A percentile compares a stretch with the other conserved stretches of the same genome.
phyloP scores from a whole-genome alignment of 345 rosid genomes.

The Raphanus sativus region DNA sequence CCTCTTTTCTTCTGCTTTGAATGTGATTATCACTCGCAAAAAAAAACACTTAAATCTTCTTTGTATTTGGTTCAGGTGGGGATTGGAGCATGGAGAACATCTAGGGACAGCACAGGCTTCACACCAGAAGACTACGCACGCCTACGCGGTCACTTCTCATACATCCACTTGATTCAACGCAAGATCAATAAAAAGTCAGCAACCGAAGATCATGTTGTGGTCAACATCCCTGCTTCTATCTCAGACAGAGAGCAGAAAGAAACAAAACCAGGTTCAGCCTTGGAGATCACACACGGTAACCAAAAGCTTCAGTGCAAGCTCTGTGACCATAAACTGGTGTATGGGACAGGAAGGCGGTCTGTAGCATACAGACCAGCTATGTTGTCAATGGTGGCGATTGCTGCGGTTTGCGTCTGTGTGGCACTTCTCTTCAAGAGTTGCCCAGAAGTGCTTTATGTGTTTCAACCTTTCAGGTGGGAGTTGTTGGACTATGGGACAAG shows the following conservation, averaged over 20 bases:
- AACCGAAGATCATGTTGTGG: constrained; percentile 56
- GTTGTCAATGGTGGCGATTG: constrained; percentile 94
- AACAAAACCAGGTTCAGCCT: constrained; percentile 54
- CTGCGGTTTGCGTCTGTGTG: constrained; percentile 97
- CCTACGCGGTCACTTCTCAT: constrained; percentile 91
- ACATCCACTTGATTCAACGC: constrained; percentile 88
- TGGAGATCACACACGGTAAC: constrained; percentile 55
- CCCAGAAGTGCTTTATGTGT: constrained; percentile 85
- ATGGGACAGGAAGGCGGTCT: constrained; percentile 50
- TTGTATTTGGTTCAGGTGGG: constrained; percentile 62
- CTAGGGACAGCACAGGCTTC: constrained; percentile 82
- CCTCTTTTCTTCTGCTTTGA: neutral
- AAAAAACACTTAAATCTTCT: neutral
- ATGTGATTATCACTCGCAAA: constrained; percentile 8
- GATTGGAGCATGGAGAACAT: constrained; percentile 82
- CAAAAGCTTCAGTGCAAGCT: constrained; percentile 56
- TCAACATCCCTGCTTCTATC: constrained; percentile 50
- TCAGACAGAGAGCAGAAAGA: constrained; percentile 32
- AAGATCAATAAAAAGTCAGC: constrained; percentile 59
- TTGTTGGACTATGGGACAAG: constrained; percentile 77
- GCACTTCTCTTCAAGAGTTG: constrained; percentile 95
- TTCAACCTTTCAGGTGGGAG: constrained; percentile 99
- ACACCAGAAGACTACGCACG: constrained; percentile 98
- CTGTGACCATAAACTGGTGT: constrained; percentile 63
- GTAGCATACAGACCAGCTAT: constrained; percentile 87